Evolutionary conservation across 2,329 filamentous ascomycete species (phyloP).

Genomic region (Microcyclospora pomicola): DNA sequence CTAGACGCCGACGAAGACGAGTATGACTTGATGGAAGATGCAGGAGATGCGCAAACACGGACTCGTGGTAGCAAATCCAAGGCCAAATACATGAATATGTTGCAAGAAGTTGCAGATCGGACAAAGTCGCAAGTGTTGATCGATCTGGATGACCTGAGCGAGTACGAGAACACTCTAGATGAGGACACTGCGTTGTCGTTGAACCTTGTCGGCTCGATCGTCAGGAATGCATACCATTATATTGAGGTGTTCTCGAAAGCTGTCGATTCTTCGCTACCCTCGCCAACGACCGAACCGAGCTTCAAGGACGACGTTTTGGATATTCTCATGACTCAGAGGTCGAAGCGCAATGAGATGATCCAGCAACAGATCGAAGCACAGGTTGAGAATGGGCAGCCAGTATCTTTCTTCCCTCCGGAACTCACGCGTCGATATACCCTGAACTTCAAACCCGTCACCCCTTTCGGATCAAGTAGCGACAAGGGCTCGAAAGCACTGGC

Average conservation of each 20-base stretch:
- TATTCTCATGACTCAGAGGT: slow-evolving; percentile 85
- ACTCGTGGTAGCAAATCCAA: slow-evolving; percentile 38
- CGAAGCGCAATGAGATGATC: slow-evolving; percentile 70
- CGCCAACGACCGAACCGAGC: slow-evolving; percentile 62
- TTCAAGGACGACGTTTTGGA: slow-evolving; percentile 98
- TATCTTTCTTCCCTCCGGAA: slow-evolving; percentile 78
- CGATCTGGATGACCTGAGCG: slow-evolving; percentile 73
- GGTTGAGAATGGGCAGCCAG: slow-evolving; percentile 42
- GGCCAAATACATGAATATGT: slow-evolving; percentile 74
- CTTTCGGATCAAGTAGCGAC: slow-evolving; percentile 50
- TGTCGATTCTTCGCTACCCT: slow-evolving; percentile 74
- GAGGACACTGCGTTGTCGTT: slow-evolving; percentile 38
- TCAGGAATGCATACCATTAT: slow-evolving; percentile 87
- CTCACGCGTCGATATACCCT: slow-evolving; percentile 88
- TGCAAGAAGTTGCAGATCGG: slow-evolving; percentile 79
- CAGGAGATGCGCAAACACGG: slow-evolving; percentile 29
- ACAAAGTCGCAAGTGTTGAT: slow-evolving; percentile 63
- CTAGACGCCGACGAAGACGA: slow-evolving; percentile 86
- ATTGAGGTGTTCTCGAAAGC: slow-evolving; percentile 82
- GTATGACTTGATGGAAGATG: slow-evolving; percentile 82
- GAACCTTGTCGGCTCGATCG: slow-evolving; percentile 69
- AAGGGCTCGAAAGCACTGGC: slow-evolving; percentile 53
- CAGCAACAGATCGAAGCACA: slow-evolving; percentile 27
- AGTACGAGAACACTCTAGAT: slow-evolving; percentile 64
- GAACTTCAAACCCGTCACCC: slow-evolving; percentile 85